phyloP scores from a whole-genome alignment of 2,329 filamentous ascomycete genomes.

The Hymenoscyphus repandus region DNA sequence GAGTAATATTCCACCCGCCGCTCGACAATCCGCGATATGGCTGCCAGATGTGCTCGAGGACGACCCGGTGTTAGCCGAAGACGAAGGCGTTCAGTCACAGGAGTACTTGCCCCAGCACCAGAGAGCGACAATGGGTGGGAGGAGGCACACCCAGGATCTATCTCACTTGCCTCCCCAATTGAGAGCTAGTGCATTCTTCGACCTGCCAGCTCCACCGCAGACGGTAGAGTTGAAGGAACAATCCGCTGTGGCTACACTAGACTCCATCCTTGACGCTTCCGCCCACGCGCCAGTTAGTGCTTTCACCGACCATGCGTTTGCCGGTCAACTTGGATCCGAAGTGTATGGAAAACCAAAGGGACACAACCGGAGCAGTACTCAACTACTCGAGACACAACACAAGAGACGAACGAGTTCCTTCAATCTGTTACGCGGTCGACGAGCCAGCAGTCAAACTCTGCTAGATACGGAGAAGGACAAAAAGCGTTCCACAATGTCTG shows the following conservation, averaged over 20 bases:
- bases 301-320: constrained; percentile 85
- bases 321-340: constrained; percentile 68
- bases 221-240: constrained; percentile 61
- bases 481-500: constrained; percentile 20
- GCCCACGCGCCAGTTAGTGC: constrained; percentile 81
- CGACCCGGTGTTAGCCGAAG: constrained; percentile 14
- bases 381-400: constrained; percentile 27
- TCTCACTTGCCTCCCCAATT: constrained; percentile 72
- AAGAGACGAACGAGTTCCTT: constrained; percentile 46
- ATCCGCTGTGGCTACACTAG: constrained; percentile 82
- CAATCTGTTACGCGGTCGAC: constrained; percentile 37
- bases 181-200: constrained; percentile 88
- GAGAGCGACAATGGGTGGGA: constrained; percentile 28
- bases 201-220: constrained; percentile 52
- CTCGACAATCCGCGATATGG: constrained; percentile 35
- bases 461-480: constrained; percentile 17
- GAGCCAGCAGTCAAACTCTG: constrained; percentile 20
- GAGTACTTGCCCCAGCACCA: constrained; percentile 32
- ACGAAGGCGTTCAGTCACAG: constrained; percentile 22
- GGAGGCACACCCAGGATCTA: constrained; percentile 32
- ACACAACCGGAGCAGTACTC: constrained; percentile 44
- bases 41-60: constrained; percentile 30
- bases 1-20: constrained; percentile 50
- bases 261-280: constrained; percentile 87
- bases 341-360: constrained; percentile 61